These are phyloP conservation scores for Verticillium nonalfalfae DNA, from an alignment of 2,329 filamentous ascomycete genomes.

Conservation along the genomic window DNA sequence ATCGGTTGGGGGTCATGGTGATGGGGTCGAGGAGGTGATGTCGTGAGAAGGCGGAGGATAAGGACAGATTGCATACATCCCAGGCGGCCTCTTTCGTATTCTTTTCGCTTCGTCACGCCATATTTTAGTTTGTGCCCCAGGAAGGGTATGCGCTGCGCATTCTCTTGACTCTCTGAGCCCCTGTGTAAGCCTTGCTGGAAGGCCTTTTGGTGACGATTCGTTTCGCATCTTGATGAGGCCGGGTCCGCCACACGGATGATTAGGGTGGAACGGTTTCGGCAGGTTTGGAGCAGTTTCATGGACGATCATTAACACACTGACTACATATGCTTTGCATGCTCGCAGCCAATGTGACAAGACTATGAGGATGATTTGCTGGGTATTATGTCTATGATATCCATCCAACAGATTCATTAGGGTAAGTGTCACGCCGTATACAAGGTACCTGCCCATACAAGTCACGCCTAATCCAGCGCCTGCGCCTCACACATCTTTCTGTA, in stretches of 20 bases:
- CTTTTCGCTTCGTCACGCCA: not conserved
- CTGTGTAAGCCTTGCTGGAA: not conserved
- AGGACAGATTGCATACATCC: not conserved
- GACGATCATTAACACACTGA: too few species aligned
- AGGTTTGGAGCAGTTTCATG: too few species aligned
- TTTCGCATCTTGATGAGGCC: too few species aligned
- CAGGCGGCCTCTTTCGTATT: not conserved
- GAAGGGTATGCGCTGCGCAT: constrained; percentile 4
- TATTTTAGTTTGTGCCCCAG: constrained; percentile 1
- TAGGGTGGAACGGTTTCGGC: not conserved
- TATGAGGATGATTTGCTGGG: too few species aligned
- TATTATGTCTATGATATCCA: too few species aligned
- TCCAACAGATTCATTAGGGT: not conserved
- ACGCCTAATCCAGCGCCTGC: constrained; percentile 28
- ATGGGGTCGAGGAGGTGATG: not conserved
- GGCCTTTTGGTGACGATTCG: too few species aligned
- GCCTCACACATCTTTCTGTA: constrained; percentile 49
- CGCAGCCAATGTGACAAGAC: too few species aligned
- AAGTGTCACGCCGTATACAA: not conserved
- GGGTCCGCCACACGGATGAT: too few species aligned
- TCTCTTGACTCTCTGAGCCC: constrained; percentile 1
- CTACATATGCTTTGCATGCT: too few species aligned
- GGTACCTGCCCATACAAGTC: too few species aligned
- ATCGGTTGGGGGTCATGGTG: not conserved
- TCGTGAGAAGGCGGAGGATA: not conserved